phyloP scores from a whole-genome alignment of 805 yeast genomes.

The Kuraishia molischiana region DNA sequence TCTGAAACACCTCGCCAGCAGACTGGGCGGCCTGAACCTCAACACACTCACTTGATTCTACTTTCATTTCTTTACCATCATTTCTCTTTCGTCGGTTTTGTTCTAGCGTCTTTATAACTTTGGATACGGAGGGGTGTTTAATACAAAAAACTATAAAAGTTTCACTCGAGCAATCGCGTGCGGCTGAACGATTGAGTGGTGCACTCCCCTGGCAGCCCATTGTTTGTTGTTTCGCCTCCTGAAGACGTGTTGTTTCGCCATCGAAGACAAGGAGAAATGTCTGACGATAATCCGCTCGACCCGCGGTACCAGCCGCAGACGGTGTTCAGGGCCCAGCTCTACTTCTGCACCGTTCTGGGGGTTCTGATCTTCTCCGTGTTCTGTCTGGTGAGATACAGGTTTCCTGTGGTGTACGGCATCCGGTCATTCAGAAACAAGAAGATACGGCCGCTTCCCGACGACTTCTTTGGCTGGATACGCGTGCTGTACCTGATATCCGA shows the following conservation, averaged over 20 bases:
- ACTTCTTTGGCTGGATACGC: conserved; percentile 44
- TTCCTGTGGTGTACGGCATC: conserved; percentile 51
- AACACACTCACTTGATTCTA: too few relatives aligned
- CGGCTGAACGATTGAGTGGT: too few relatives aligned
- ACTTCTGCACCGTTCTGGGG: conserved; percentile 39
- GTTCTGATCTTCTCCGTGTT: conserved; percentile 33
- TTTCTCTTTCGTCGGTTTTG: too few relatives aligned
- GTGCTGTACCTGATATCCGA: conserved; percentile 35
- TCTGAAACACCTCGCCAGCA: conserved; percentile 9
- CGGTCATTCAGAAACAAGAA: conserved; percentile 37
- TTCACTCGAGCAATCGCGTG: too few relatives aligned
- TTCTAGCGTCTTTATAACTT: too few relatives aligned
- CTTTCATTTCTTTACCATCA: too few relatives aligned
- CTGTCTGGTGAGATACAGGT: conserved; percentile 39
- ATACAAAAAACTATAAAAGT: too few relatives aligned
- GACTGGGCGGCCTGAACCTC: conserved; percentile 13
- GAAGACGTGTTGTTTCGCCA: too few relatives aligned
- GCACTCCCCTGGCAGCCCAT: too few relatives aligned
- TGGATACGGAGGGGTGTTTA: too few relatives aligned
- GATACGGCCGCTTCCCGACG: conserved; percentile 34
- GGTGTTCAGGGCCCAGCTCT: conserved; percentile 47
- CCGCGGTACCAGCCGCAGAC: conserved; percentile 35
- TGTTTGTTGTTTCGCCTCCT: too few relatives aligned
- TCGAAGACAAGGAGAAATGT: too few relatives aligned
- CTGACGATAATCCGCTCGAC: conserved; percentile 17